Evolutionary conservation across 306 rosid genomes (phyloP).

Genomic region (Dryas octopetala): DNA sequence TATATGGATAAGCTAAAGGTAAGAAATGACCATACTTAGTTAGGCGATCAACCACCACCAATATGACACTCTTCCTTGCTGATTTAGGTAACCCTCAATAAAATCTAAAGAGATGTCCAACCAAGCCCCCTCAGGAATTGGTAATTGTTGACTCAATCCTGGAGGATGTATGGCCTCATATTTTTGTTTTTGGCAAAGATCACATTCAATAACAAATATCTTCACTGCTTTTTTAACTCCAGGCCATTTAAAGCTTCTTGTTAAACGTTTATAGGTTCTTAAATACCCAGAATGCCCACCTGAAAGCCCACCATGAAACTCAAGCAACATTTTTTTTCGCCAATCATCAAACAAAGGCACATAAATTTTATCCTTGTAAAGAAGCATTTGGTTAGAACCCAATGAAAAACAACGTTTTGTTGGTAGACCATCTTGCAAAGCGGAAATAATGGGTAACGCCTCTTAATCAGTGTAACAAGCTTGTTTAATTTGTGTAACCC

Average conservation of each 20-base stretch:
- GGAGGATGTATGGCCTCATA: neutral
- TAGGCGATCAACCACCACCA: neutral
- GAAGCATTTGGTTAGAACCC: no score
- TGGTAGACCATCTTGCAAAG: no score
- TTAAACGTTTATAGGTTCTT: neutral
- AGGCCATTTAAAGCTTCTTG: neutral
- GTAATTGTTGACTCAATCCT: neutral
- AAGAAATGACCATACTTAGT: neutral
- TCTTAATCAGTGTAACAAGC: no score
- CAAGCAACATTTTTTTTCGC: neutral
- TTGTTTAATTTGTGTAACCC: no score
- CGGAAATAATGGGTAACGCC: no score
- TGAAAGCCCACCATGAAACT: neutral
- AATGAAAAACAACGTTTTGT: no score
- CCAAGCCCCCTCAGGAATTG: neutral
- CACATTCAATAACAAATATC: neutral
- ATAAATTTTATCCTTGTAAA: no score
- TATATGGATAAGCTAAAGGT: neutral
- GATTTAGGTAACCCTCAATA: neutral
- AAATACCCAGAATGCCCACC: neutral
- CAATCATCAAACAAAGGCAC: no score
- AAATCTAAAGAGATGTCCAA: neutral
- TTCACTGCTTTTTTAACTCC: neutral
- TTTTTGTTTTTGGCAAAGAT: neutral
- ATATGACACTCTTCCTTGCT: neutral